Evolutionary conservation across 306 rosid species (phyloP).

Genomic region (Gastrolobium bilobum): DNA sequence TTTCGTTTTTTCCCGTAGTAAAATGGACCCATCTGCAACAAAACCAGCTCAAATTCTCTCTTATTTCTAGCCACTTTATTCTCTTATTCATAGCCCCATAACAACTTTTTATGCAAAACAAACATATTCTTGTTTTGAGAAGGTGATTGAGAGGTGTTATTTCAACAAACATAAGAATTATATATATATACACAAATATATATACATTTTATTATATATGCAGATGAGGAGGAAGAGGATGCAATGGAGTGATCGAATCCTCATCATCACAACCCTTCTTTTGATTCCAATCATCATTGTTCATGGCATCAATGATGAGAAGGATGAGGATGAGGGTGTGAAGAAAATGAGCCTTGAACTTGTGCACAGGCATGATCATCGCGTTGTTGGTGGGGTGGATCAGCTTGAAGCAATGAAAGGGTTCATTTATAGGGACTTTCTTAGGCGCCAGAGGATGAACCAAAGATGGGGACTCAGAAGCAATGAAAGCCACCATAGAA

Average conservation of each 20-base stretch:
- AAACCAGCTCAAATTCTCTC: slow-evolving; percentile 44
- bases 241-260: slow-evolving; percentile 29
- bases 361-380: slow-evolving; percentile 60
- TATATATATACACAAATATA: neutral
- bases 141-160: neutral
- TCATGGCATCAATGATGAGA: slow-evolving; percentile 20
- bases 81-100: neutral
- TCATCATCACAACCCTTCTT: slow-evolving; percentile 46
- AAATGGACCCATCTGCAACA: slow-evolving; percentile 39
- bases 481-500: neutral
- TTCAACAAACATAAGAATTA: neutral
- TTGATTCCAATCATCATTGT: slow-evolving; percentile 28
- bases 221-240: slow-evolving; percentile 36
- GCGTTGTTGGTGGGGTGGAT: neutral
- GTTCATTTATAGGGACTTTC: slow-evolving; percentile 52
- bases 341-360: slow-evolving; percentile 56
- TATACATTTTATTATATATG: neutral
- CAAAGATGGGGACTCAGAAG: neutral
- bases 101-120: too few species aligned
- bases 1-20: neutral
- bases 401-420: slow-evolving; percentile 43
- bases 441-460: slow-evolving; percentile 47
- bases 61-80: slow-evolving; percentile 42
- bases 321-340: neutral
- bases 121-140: too few species aligned